Base-by-base conservation (phyloP, 495 filamentous ascomycete genomes). In the Aeminium ludgeri region DNA sequence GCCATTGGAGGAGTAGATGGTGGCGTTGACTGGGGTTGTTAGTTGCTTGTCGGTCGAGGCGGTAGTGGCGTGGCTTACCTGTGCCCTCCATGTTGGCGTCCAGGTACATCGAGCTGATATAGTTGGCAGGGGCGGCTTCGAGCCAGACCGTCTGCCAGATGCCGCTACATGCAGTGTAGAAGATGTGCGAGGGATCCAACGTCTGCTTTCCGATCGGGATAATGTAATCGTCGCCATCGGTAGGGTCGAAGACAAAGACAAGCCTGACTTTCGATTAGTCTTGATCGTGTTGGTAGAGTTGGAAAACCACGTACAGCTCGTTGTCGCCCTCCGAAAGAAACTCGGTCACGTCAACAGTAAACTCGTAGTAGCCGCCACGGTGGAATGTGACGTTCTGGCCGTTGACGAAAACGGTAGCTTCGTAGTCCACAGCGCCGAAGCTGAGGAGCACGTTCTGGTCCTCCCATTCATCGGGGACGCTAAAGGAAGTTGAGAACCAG, bases 111-210 rank as follows among this genome's bases (percentile, higher is more conserved):
- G 63, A 53, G 0, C 64, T 66, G 37, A 80, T 67, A 50, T 76
- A 59, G 38, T 66, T 64, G 1, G 56, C 42, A 0, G 74, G 73
- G 0, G 67, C 73, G 11, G 67, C 59, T 49, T 81, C 76, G 1
- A 80, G 58, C 75, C 75, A 81, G 1, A 80, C 74, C 17, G 59
- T 68, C 50, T 80, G 75, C 76, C 76, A 81, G 35, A 81, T 81
- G 2, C 76, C 76, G 28, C 66, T 69, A 55, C 76, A 80, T 10
- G 76, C 73, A 0, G 67, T 73, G 54, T 81, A 81, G 52, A 77
- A 81, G 36, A 81, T 80, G 46, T 80, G 75, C 5, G 65, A 69
- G 1, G 65, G 70, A 1, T 54, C 47, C 2, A 67, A 56, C 7
- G 66, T 71, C 51, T 79, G 76, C 56, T 81, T 81, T 36, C 76